Percentiles rank a stretch among this genome's conserved stretches.
phyloP scores from a whole-genome alignment of 1,284 basidiomycete genomes.

The Ganoderma leucocontextum region DNA sequence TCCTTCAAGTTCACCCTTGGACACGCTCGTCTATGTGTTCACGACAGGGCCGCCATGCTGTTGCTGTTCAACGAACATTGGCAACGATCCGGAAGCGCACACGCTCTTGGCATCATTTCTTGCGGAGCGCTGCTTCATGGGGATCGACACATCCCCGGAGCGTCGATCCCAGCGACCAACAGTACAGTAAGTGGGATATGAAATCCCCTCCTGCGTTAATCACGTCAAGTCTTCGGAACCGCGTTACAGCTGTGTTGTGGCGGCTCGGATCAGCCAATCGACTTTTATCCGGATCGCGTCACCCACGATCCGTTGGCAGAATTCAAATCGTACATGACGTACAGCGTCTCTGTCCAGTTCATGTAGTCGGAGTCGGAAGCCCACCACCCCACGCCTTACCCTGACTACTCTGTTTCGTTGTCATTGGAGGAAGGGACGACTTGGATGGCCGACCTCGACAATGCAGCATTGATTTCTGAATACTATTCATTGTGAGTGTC shows the following conservation, averaged over 20 bases:
- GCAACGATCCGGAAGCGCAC: background rate
- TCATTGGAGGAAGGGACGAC: background rate
- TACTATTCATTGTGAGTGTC: background rate
- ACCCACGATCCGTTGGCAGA: background rate
- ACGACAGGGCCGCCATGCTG: background rate
- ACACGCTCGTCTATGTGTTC: background rate
- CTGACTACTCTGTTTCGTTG: background rate
- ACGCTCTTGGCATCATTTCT: background rate
- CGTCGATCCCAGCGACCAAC: background rate
- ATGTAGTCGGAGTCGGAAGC: background rate
- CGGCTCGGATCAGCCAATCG: background rate
- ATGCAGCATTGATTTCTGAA: background rate
- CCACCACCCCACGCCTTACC: background rate
- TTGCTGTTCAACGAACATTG: background rate
- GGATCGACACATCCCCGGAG: background rate
- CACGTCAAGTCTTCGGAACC: background rate
- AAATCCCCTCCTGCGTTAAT: background rate
- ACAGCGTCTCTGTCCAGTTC: background rate
- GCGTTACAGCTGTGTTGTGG: background rate
- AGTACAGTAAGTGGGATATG: background rate
- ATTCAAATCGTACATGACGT: background rate
- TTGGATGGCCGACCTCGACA: background rate
- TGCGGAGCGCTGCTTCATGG: background rate
- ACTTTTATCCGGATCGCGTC: background rate
- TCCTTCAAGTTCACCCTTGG: background rate